Percentiles rank a stretch among this genome's conserved stretches.
phyloP scores from a whole-genome alignment of 2,329 filamentous ascomycete genomes.

The Fusarium veterinarium region DNA sequence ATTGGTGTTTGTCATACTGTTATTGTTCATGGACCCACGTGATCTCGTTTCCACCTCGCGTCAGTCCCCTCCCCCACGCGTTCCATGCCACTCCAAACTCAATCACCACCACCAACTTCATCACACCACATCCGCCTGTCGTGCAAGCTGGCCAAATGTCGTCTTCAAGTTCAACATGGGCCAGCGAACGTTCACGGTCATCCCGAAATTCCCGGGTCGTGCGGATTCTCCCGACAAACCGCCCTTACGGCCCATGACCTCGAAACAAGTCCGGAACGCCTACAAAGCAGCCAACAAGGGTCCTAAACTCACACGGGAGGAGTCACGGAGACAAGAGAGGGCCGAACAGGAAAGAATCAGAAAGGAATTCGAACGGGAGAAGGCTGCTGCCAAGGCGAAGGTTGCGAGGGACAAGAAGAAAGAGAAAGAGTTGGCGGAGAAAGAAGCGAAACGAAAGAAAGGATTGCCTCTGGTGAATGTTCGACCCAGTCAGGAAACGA shows the following conservation, averaged over 20 bases:
- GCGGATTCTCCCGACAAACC: constrained; percentile 33
- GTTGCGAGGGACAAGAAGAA: constrained; percentile 66
- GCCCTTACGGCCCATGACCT: constrained; percentile 53
- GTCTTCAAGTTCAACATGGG: constrained; percentile 46
- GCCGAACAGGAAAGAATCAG: constrained; percentile 67
- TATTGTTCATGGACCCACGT: constrained; percentile 37
- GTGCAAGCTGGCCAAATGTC: constrained; percentile 28
- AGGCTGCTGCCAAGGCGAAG: constrained; percentile 60
- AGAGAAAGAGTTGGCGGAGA: constrained; percentile 62
- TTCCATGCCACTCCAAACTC: constrained; percentile 1
- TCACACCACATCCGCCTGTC: neutral
- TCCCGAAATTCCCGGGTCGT: constrained; percentile 50
- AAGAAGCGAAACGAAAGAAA: constrained; percentile 61
- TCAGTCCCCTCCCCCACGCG: constrained; percentile 25
- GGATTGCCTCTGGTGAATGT: constrained; percentile 66
- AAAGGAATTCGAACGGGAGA: constrained; percentile 63
- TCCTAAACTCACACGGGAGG: constrained; percentile 54
- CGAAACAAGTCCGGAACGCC: constrained; percentile 55
- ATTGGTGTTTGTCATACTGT: neutral
- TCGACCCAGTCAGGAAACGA: constrained; percentile 67
- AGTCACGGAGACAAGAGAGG: constrained; percentile 54
- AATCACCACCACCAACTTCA: neutral
- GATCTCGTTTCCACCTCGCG: constrained; percentile 45
- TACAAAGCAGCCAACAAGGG: constrained; percentile 51
- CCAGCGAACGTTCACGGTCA: constrained; percentile 59